A percentile compares a stretch with the other conserved stretches of the same genome.
These are phyloP conservation scores for Globisporangium camurandrum DNA, from an alignment of 352 stramenopile genomes.

Conservation along the genomic window DNA sequence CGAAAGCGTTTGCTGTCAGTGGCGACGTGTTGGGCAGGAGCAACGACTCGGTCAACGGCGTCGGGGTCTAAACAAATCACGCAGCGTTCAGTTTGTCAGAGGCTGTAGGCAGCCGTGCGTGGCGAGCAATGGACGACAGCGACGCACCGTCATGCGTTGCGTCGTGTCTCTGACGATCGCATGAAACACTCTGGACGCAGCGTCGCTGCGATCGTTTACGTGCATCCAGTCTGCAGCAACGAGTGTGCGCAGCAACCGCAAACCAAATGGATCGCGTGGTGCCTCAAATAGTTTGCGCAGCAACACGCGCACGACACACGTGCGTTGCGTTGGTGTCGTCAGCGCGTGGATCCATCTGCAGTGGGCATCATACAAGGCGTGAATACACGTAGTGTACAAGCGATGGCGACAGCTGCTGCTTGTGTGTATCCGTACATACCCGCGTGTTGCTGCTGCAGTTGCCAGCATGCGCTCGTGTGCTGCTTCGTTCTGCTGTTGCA, in stretches of 20 bases:
- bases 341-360: conserved; percentile 26
- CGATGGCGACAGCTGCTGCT: too few relatives aligned
- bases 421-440: conserved; percentile 11
- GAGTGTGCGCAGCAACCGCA: conserved; percentile 39
- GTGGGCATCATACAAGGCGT: too few relatives aligned
- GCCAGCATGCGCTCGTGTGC: conserved; percentile 22
- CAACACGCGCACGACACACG: conserved; percentile 18
- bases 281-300: conserved; percentile 35
- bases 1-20: conserved; percentile 20
- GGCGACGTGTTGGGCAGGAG: conserved; percentile 38
- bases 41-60: conserved; percentile 34
- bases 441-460: too few relatives aligned
- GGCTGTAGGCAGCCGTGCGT: too few relatives aligned
- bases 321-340: conserved; percentile 6
- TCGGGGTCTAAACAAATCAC: conserved; percentile 18
- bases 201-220: background rate
- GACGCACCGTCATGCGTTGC: conserved; percentile 29
- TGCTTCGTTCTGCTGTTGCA: conserved; percentile 6
- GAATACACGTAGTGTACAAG: too few relatives aligned
- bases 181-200: conserved; percentile 7
- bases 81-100: too few relatives aligned
- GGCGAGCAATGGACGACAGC: too few relatives aligned
- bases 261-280: conserved; percentile 28
- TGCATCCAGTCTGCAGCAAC: conserved; percentile 25
- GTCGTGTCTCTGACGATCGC: conserved; percentile 16